Percentiles rank a stretch among this genome's conserved stretches.
Evolutionary conservation across 176 grass and related monocot species (phyloP).

Genomic region (Avena eriantha): DNA sequence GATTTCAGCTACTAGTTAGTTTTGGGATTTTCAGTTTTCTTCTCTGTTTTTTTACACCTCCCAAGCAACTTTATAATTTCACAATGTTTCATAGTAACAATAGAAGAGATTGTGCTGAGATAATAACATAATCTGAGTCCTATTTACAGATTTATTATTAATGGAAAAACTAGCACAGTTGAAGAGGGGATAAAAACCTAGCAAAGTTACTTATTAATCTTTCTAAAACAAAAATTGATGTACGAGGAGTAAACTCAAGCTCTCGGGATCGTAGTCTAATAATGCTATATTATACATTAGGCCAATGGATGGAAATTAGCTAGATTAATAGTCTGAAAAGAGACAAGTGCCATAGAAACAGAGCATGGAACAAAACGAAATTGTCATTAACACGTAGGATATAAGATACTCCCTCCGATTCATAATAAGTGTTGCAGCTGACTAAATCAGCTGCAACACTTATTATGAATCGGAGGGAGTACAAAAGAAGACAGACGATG

Average conservation of each 20-base stretch:
- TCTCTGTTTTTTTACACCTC: no score
- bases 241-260: not conserved
- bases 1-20: no score
- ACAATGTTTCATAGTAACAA: not conserved
- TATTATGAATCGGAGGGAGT: no score
- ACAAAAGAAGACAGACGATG: not conserved
- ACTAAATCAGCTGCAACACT: no score
- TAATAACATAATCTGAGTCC: not conserved
- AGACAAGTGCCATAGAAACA: slow-evolving; percentile 10
- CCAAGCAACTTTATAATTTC: no score
- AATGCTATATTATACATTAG: not conserved
- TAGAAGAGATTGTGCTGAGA: slow-evolving; percentile 17
- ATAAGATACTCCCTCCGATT: not conserved
- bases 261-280: not conserved
- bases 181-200: not conserved
- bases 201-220: not conserved
- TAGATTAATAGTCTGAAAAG: slow-evolving; percentile 9
- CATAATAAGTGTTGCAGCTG: no score
- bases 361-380: slow-evolving; percentile 6
- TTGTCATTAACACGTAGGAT: slow-evolving; percentile 17
- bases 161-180: not conserved
- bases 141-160: not conserved
- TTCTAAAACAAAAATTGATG: not conserved
- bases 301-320: not conserved
- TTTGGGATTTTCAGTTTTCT: no score